phyloP scores from a whole-genome alignment of 108 stramenopile genomes.

The Cyclostephanos tholiformis region DNA sequence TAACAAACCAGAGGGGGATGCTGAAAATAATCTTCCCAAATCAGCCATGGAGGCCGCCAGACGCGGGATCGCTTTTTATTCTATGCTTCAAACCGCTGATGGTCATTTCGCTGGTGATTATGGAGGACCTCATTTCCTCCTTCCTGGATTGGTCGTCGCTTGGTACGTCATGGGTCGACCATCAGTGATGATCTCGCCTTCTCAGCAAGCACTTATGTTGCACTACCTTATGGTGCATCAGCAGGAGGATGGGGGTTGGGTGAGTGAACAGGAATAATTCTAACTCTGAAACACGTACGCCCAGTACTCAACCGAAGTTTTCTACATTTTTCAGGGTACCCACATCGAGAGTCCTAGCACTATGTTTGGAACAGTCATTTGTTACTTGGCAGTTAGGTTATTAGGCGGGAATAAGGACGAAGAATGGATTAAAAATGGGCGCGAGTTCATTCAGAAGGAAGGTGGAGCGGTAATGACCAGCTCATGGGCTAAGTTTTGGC shows the following conservation, averaged over 20 bases:
- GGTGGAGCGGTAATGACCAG: constrained; percentile 94
- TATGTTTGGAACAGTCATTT: constrained; percentile 95
- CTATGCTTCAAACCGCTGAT: constrained; percentile 83
- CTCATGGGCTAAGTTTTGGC: constrained; percentile 98
- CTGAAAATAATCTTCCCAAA: constrained; percentile 24
- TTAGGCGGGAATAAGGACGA: constrained; percentile 78
- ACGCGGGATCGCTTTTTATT: constrained; percentile 81
- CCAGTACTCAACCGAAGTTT: too few species aligned
- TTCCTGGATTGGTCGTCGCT: constrained; percentile 93
- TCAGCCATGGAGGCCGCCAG: constrained; percentile 61
- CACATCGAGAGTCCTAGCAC: constrained; percentile 97
- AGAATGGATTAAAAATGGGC: constrained; percentile 51
- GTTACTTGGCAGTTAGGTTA: constrained; percentile 91
- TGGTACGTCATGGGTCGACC: constrained; percentile 87
- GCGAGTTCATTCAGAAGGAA: constrained; percentile 78
- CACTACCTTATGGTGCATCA: constrained; percentile 94
- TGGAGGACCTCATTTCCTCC: constrained; percentile 97
- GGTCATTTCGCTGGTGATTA: constrained; percentile 98
- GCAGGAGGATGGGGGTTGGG: constrained; percentile 97
- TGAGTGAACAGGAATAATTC: too few species aligned
- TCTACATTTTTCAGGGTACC: constrained; percentile 61
- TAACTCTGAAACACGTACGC: too few species aligned
- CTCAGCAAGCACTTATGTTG: constrained; percentile 68
- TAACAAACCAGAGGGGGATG: constrained; percentile 15
- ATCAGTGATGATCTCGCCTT: constrained; percentile 59